phyloP scores from a whole-genome alignment of 2,329 filamentous ascomycete species.

The Colletotrichum lentis region DNA sequence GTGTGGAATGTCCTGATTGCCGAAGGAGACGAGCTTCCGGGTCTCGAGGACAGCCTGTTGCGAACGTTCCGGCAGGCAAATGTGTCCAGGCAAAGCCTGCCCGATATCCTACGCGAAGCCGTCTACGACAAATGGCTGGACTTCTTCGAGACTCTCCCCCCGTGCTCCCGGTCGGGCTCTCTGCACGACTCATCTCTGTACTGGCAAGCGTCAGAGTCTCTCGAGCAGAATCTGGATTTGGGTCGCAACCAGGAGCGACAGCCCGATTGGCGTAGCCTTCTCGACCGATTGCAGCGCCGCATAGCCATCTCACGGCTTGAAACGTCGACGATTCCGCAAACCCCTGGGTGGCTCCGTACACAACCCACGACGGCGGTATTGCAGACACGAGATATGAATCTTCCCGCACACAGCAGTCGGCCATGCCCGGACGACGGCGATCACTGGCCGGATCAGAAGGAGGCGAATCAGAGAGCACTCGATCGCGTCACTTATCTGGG shows the following conservation, averaged over 20 bases:
- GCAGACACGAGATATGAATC: slow-evolving; percentile 14
- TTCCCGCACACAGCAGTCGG: not conserved
- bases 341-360: slow-evolving; percentile 35
- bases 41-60: slow-evolving; percentile 33
- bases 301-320: slow-evolving; percentile 34
- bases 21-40: slow-evolving; percentile 31
- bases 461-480: slow-evolving; percentile 52
- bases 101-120: slow-evolving; percentile 38
- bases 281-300: slow-evolving; percentile 44
- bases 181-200: slow-evolving; percentile 40
- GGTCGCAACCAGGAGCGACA: slow-evolving; percentile 10
- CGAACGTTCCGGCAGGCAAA: slow-evolving; percentile 20
- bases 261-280: slow-evolving; percentile 46
- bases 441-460: slow-evolving; percentile 32
- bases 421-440: not conserved
- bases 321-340: slow-evolving; percentile 37
- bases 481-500: slow-evolving; percentile 61
- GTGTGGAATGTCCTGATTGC: slow-evolving; percentile 36
- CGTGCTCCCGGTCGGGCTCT: not conserved
- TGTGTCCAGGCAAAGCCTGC: slow-evolving; percentile 29
- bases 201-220: slow-evolving; percentile 45
- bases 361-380: slow-evolving; percentile 26
- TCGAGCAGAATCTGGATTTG: slow-evolving; percentile 49
- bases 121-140: slow-evolving; percentile 48
- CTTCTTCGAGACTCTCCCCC: slow-evolving; percentile 43